phyloP scores from a whole-genome alignment of 2,329 filamentous ascomycete species.

The Ploettnerulaceae sp. region DNA sequence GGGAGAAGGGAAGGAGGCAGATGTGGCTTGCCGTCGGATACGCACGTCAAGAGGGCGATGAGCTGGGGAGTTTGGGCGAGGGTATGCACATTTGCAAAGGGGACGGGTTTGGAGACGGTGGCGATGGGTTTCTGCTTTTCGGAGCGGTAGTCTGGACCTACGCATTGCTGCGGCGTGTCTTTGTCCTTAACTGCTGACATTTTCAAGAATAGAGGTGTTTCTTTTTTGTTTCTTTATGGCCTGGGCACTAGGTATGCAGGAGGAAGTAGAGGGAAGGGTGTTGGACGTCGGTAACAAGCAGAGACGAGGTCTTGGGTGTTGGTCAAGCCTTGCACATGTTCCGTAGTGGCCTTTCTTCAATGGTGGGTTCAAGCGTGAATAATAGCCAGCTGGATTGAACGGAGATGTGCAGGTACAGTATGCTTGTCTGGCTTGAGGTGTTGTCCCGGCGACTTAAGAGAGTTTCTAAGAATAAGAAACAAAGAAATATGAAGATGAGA shows the following conservation, averaged over 20 bases:
- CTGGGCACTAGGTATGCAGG: background rate
- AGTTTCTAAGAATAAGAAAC: no score
- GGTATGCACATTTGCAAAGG: slow-evolving; percentile 83
- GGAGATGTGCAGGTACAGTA: background rate
- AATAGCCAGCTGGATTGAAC: background rate
- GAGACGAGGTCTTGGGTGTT: background rate
- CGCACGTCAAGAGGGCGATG: slow-evolving; percentile 95
- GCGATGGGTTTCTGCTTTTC: slow-evolving; percentile 76
- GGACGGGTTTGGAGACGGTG: slow-evolving; percentile 79
- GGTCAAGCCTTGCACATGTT: background rate
- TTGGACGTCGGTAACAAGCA: background rate
- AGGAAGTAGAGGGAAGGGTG: background rate
- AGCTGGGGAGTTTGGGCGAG: slow-evolving; percentile 92
- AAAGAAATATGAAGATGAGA: no score
- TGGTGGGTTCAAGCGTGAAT: no score
- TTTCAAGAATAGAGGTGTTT: background rate
- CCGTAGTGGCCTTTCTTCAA: background rate
- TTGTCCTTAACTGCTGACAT: slow-evolving; percentile 8
- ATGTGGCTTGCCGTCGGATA: slow-evolving; percentile 27
- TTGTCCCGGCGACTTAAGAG: no score
- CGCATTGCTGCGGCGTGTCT: slow-evolving; percentile 53
- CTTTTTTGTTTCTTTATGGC: background rate
- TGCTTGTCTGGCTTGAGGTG: no score
- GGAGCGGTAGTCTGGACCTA: slow-evolving; percentile 76
- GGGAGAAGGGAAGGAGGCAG: background rate